These are phyloP conservation scores for Paracamarosporium sp. DNA, from an alignment of 2,329 filamentous ascomycete species.

Conservation along the genomic window DNA sequence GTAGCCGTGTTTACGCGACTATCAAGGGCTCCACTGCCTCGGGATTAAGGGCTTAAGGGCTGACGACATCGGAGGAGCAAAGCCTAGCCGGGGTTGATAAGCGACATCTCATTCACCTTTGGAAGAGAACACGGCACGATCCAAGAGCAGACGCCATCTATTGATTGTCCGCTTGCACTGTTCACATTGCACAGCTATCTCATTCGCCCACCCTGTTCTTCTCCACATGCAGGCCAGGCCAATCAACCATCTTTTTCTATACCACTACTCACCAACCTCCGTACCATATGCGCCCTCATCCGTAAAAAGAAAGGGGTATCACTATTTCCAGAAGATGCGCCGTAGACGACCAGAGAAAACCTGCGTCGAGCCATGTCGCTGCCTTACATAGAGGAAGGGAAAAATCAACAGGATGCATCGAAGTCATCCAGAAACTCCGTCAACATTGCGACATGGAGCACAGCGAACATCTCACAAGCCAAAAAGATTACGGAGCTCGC, in stretches of 20 bases:
- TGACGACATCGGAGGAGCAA: slow-evolving; percentile 19
- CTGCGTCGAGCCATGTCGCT: not conserved
- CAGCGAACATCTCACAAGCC: slow-evolving; percentile 35
- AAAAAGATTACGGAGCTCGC: slow-evolving; percentile 76
- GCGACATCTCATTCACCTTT: not conserved
- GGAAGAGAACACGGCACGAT: not conserved
- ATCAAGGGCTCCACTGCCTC: slow-evolving; percentile 16
- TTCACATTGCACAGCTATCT: too few species aligned
- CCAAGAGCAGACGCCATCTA: not conserved
- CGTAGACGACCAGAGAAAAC: not conserved
- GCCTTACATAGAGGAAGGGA: not conserved
- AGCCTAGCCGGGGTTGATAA: not conserved
- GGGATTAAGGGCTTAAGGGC: slow-evolving; percentile 21
- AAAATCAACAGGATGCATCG: not conserved
- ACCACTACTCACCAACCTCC: not conserved
- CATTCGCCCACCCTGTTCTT: too few species aligned
- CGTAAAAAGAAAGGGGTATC: slow-evolving; percentile 7
- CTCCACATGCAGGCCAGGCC: too few species aligned
- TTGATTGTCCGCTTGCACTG: too few species aligned
- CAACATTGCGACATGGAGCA: not conserved
- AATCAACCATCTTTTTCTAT: not conserved
- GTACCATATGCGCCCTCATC: not conserved
- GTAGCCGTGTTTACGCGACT: slow-evolving; percentile 18
- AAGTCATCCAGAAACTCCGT: not conserved
- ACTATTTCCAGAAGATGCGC: not conserved